Evolutionary conservation across 768 basidiomycete species (phyloP), one percentile per base, ranked within the genome.

Genomic region (Suillus alpinus): DNA sequence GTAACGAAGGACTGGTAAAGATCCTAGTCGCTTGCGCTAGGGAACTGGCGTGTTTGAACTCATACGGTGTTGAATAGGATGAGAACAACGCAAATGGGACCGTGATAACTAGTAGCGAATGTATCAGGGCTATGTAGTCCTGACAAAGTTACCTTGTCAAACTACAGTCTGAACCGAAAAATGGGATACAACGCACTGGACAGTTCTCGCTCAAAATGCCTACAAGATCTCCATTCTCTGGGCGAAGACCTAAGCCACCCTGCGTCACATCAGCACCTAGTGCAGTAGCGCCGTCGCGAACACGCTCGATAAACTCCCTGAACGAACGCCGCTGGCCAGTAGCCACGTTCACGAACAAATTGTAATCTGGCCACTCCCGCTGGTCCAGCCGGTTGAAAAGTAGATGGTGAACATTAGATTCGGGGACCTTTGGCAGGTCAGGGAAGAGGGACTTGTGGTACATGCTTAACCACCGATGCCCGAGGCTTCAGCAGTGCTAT

Each of bases 391-490:
- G 80, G 32, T 76, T 70, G 70, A 87, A 81, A 57, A 87, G 68
- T 58, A 85, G 47, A 62, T 87, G 69, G 67, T 87, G 80, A 7
- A 80, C 72, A 65, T 91, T 91, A 10, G 75, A 68, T 20, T 81
- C 79, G 0, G 83, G 81, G 4, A 78, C 58, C 0, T 76, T 57
- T 13, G 86, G 85, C 0, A 82, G 69, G 0, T 83, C 77, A 6
- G 86, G 84, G 63, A 78, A 88, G 36, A 75, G 73, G 4, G 89
- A 90, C 61, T 79, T 83, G 68, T 86, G 62, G 67, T 80, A 71
- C 86, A 89, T 88, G 13, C 34, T 31, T 52, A 26, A 52, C 9
- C 39, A 41, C 34, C 8, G 8, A 32, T 26, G n/a, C 12, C 20
- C 44, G 12, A 44, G 10, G 10, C 43, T 20, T 44, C 41, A 43